Percentiles rank a stretch among this genome's conserved stretches.
phyloP scores from a whole-genome alignment of 2,329 filamentous ascomycete species.

The Botrytis medusae region DNA sequence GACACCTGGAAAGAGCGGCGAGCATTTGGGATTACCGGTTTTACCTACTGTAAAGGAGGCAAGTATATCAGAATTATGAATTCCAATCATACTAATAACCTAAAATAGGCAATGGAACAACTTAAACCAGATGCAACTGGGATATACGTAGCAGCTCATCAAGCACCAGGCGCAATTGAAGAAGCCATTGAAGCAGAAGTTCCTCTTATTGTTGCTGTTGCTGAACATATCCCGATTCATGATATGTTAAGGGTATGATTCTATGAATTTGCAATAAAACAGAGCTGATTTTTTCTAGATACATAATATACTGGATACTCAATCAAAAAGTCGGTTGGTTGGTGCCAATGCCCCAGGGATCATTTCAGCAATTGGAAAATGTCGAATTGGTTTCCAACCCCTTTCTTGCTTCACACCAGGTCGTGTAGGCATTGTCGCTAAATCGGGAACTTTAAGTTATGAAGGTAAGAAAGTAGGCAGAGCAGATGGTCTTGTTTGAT shows the following conservation, averaged over 20 bases:
- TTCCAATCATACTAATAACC: conserved; percentile 7
- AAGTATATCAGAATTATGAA: conserved; percentile 1
- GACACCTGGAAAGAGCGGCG: conserved; percentile 66
- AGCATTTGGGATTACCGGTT: conserved; percentile 72
- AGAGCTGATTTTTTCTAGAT: conserved; percentile 47
- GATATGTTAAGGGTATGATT: conserved; percentile 63
- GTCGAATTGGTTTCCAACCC: conserved; percentile 74
- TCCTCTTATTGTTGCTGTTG: conserved; percentile 71
- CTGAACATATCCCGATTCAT: conserved; percentile 73
- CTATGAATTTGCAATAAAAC: not conserved
- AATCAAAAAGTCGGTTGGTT: conserved; percentile 67
- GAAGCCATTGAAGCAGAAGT: conserved; percentile 78
- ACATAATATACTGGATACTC: conserved; percentile 66
- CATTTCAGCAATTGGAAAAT: conserved; percentile 68
- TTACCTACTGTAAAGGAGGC: conserved; percentile 65
- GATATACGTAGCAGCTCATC: conserved; percentile 76
- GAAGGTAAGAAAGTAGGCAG: conserved; percentile 46
- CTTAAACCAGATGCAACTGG: conserved; percentile 75
- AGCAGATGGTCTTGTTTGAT: not conserved
- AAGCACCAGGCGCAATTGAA: conserved; percentile 71
- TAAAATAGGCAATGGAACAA: conserved; percentile 61
- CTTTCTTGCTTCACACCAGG: conserved; percentile 70
- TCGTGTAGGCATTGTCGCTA: conserved; percentile 68
- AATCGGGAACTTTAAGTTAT: conserved; percentile 73
- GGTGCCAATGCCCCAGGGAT: conserved; percentile 75